Base-by-base conservation (phyloP, 2,329 filamentous ascomycete genomes). In the Blastomyces parvus region DNA sequence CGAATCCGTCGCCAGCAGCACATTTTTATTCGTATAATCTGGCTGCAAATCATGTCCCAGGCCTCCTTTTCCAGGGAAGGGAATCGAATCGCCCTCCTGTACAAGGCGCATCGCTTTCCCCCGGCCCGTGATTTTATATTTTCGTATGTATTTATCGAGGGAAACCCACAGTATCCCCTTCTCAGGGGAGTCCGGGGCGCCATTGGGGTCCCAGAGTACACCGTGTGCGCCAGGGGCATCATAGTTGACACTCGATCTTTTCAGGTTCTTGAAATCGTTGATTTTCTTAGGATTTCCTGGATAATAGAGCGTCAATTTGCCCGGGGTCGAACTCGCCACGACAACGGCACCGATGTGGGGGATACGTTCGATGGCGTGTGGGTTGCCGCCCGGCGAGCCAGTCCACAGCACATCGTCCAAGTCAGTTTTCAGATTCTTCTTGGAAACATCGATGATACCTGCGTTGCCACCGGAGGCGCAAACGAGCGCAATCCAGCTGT, bases 381-480 rank as follows among this genome's bases (percentile, higher is more conserved):
- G 67, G 40, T 68, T 68, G 7, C 60, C 64, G 9, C 62, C 66
- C 4, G 62, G 59, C 2, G 63, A 62, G 3, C 63, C 66, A 17
- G 60, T n/a, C 67, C 67, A 68, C n/a, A 66, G 48, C 14, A 67
- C 56, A 57, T 66, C 63, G 38, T 50, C 5, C 52, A 66, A 25
- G 52, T 33, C 46, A 46, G 59, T 67, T 72, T 83, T 79, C 3
- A 77, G 73, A 65, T 83, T 82, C 42, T 71, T 70, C 67, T 77
- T 75, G 14, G 82, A 82, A 22, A 82, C 73, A 57, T 78, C 74
- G 52, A 81, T 74, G 25, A 84, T 76, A 60, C 79, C 77, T 59
- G 64, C 67, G 46, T 66, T 68, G 6, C 67, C 67, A 14, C 63
- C 64, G 1, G 66, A 68, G n/a, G 67, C 64, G 2, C 66, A 59